These are phyloP conservation scores for Zoysia pacifica DNA, from an alignment of 176 grass and related monocot species.

Conservation along the genomic window DNA sequence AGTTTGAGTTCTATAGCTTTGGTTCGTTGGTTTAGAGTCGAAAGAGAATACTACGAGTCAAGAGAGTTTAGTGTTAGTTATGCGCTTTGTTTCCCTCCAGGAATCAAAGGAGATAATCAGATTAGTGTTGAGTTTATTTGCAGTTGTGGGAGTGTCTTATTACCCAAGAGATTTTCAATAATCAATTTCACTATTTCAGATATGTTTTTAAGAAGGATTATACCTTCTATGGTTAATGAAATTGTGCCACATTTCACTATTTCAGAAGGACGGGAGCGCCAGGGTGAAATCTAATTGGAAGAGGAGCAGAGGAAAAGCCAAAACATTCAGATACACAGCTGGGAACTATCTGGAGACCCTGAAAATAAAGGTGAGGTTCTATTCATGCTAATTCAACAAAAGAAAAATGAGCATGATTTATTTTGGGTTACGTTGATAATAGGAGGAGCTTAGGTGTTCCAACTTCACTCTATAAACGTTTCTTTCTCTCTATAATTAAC, in stretches of 20 bases:
- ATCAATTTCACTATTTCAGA: not conserved
- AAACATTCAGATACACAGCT: constrained; percentile 59
- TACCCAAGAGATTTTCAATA: not conserved
- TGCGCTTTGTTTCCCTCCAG: not conserved
- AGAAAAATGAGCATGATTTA: not conserved
- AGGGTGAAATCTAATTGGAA: constrained; percentile 95
- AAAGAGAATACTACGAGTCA: not conserved
- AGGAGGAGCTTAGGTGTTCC: not conserved
- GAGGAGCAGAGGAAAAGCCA: constrained; percentile 73
- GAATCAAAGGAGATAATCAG: not conserved
- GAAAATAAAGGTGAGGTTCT: constrained; percentile 64
- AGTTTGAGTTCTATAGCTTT: not conserved
- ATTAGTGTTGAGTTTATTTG: not conserved
- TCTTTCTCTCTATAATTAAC: not conserved
- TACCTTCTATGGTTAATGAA: constrained; percentile 11
- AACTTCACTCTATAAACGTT: not conserved
- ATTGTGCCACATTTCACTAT: not conserved
- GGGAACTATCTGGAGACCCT: constrained; percentile 74
- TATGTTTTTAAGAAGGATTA: not conserved
- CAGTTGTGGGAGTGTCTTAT: not conserved
- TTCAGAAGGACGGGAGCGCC: constrained; percentile 64
- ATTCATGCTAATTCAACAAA: not conserved
- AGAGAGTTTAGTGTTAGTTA: not conserved
- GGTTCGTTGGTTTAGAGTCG: not conserved
- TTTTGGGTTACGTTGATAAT: not conserved